Conservation (phyloP, 768 basidiomycete species). For the Megacollybia marginata region DNA sequence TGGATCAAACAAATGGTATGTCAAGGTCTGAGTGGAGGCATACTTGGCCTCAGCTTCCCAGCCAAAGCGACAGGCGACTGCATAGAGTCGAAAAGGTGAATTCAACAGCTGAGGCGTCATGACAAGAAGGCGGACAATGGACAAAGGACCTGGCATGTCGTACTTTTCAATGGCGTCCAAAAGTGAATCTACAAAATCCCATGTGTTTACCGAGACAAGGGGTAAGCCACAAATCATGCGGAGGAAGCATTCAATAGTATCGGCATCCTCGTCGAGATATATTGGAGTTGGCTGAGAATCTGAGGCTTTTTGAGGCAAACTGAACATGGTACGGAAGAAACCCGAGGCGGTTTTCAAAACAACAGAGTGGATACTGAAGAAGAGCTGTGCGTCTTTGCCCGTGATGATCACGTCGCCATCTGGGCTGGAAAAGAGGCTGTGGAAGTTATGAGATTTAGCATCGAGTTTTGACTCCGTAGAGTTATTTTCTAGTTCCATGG, state of each 20-base stretch:
- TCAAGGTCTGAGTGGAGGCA: constrained; percentile 50
- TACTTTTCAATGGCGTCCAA: constrained; percentile 63
- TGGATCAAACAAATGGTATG: constrained; percentile 41
- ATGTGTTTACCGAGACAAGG: constrained; percentile 35
- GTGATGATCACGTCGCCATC: constrained; percentile 53
- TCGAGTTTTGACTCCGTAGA: neutral
- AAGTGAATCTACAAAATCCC: constrained; percentile 49
- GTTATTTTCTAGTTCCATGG: neutral
- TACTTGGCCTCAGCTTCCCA: constrained; percentile 51
- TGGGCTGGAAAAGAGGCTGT: neutral
- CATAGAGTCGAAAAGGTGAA: constrained; percentile 46
- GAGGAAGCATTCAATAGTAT: constrained; percentile 47
- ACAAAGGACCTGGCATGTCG: constrained; percentile 59
- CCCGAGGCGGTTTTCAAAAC: constrained; percentile 57
- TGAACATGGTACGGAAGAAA: constrained; percentile 58
- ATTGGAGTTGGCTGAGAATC: constrained; percentile 28
- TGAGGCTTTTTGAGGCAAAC: constrained; percentile 36
- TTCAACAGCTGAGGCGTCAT: constrained; percentile 43
- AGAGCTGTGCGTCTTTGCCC: constrained; percentile 38
- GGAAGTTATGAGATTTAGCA: neutral
- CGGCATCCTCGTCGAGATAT: constrained; percentile 49
- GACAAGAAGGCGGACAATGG: constrained; percentile 51
- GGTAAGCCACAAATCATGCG: constrained; percentile 58
- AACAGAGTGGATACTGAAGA: constrained; percentile 53
- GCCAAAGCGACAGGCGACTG: constrained; percentile 46